These are phyloP conservation scores for Ascocoryne sarcoides DNA, from an alignment of 2,329 filamentous ascomycete genomes.

Conservation along the genomic window DNA sequence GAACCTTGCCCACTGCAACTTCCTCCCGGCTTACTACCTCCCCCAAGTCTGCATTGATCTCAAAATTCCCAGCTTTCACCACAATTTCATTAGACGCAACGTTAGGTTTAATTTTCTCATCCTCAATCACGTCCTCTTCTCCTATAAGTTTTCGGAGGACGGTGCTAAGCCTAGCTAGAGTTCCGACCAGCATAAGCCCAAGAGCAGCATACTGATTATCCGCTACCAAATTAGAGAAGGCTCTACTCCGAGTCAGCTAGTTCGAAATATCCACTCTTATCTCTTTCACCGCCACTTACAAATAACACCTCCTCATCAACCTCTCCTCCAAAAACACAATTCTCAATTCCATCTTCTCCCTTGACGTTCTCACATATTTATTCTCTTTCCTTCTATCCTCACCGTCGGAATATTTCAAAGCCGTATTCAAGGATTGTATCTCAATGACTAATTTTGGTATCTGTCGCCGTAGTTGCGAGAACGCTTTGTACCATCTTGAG, in stretches of 20 bases:
- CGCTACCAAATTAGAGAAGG: slow-evolving; percentile 61
- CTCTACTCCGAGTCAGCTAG: slow-evolving; percentile 30
- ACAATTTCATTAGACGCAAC: slow-evolving; percentile 1
- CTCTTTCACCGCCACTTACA: slow-evolving; percentile 31
- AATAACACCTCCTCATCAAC: slow-evolving; percentile 35
- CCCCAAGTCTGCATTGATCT: slow-evolving; percentile 22
- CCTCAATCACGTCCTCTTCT: slow-evolving; percentile 2
- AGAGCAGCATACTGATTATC: slow-evolving; percentile 66
- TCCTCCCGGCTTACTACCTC: slow-evolving; percentile 3
- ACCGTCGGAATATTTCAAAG: slow-evolving; percentile 5
- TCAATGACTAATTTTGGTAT: slow-evolving; percentile 43
- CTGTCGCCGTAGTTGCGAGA: slow-evolving; percentile 63
- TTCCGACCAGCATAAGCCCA: slow-evolving; percentile 58
- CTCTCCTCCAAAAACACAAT: slow-evolving; percentile 34
- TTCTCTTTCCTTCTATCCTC: slow-evolving; percentile 9
- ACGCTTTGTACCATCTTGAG: slow-evolving; percentile 71
- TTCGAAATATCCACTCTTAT: not conserved
- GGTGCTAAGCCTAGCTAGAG: slow-evolving; percentile 49
- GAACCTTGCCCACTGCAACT: not conserved
- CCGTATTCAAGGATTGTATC: slow-evolving; percentile 22
- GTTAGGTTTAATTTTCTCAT: not conserved
- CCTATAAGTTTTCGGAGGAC: slow-evolving; percentile 28
- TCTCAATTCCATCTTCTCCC: slow-evolving; percentile 25
- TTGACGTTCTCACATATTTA: slow-evolving; percentile 17
- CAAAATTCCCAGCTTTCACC: slow-evolving; percentile 5